phyloP scores from a whole-genome alignment of 306 rosid genomes.

The Astragalus glycyphyllos region DNA sequence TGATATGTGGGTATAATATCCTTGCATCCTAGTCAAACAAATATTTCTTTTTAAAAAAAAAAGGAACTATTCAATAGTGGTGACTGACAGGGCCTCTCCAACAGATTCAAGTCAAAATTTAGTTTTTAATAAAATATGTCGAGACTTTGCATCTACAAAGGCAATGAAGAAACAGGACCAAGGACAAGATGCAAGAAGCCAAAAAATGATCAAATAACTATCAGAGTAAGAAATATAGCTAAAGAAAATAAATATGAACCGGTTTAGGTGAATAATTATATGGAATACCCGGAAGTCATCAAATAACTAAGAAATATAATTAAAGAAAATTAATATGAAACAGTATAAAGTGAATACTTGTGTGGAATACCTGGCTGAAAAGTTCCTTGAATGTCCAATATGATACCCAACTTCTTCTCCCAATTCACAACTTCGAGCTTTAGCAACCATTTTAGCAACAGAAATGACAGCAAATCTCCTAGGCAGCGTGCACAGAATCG shows the following conservation, averaged over 20 bases:
- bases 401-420: slow-evolving; percentile 94
- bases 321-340: no score
- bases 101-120: slow-evolving; percentile 15
- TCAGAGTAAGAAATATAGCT: not conserved
- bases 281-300: slow-evolving; percentile 50
- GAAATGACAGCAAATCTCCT: slow-evolving; percentile 93
- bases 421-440: slow-evolving; percentile 71
- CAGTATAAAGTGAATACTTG: no score
- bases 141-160: slow-evolving; percentile 4
- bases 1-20: slow-evolving; percentile 22
- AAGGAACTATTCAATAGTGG: not conserved
- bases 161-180: slow-evolving; percentile 14
- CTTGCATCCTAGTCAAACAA: slow-evolving; percentile 23
- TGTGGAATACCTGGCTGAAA: slow-evolving; percentile 60
- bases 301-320: no score
- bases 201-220: slow-evolving; percentile 29
- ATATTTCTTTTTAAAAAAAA: not conserved
- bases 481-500: slow-evolving; percentile 85
- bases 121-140: slow-evolving; percentile 19
- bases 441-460: slow-evolving; percentile 86
- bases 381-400: slow-evolving; percentile 77
- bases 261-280: not conserved
- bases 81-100: not conserved
- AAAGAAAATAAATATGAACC: slow-evolving; percentile 9
- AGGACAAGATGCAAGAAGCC: slow-evolving; percentile 12